Percentiles rank a stretch among this genome's conserved stretches.
phyloP scores from a whole-genome alignment of 345 rosid genomes.

The Euphorbia tirucalli region DNA sequence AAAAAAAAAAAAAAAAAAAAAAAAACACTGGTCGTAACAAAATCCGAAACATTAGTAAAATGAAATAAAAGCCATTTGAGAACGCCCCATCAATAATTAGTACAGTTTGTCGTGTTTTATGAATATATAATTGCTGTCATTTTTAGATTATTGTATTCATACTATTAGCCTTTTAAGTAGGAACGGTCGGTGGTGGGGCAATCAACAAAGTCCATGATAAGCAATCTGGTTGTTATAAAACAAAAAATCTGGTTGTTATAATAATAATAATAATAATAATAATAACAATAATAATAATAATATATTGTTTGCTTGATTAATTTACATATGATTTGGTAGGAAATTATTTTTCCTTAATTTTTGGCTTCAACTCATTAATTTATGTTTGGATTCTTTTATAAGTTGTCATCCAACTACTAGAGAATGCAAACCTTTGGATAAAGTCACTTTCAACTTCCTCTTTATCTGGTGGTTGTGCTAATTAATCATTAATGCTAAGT shows the following conservation, averaged over 20 bases:
- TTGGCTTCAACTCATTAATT: neutral
- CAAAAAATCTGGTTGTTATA: neutral
- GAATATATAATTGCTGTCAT: neutral
- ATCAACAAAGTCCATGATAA: neutral
- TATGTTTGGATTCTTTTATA: too few relatives aligned
- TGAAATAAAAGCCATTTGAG: neutral
- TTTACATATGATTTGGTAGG: neutral
- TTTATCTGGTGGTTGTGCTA: too few relatives aligned
- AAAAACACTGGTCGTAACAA: too few relatives aligned
- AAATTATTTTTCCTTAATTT: neutral
- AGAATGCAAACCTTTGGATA: neutral
- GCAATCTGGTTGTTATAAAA: neutral
- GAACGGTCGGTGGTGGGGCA: conserved; percentile 3
- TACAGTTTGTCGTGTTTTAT: neutral
- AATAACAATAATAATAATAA: too few relatives aligned
- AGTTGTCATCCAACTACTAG: neutral
- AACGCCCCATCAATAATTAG: neutral
- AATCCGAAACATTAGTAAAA: too few relatives aligned
- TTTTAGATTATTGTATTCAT: neutral
- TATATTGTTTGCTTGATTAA: neutral
- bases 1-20: too few relatives aligned
- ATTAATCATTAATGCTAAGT: too few relatives aligned
- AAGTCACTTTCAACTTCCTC: neutral
- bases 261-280: too few relatives aligned
- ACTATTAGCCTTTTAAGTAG: too few relatives aligned